Evolutionary conservation across 768 basidiomycete species (phyloP).

Genomic region (Amanita jacksonii): DNA sequence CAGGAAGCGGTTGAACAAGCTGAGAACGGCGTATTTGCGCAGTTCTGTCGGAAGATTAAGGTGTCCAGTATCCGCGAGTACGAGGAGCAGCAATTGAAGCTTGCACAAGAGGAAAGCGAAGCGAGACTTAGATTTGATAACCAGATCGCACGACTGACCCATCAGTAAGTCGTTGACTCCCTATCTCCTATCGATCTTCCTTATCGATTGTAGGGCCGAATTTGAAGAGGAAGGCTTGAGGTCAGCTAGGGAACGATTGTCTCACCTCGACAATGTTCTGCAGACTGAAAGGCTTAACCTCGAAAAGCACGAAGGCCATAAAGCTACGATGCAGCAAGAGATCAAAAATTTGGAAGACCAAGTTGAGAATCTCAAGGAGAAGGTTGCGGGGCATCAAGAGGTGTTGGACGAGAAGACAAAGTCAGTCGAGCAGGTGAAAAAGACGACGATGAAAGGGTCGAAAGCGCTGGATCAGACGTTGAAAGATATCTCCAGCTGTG

Average conservation of each 20-base stretch:
- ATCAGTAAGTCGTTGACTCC: slow-evolving; percentile 50
- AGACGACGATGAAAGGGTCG: slow-evolving; percentile 54
- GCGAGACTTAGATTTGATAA: slow-evolving; percentile 75
- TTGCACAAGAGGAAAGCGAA: slow-evolving; percentile 82
- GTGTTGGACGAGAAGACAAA: slow-evolving; percentile 65
- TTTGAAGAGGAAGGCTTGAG: slow-evolving; percentile 77
- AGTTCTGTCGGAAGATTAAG: slow-evolving; percentile 74
- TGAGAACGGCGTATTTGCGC: slow-evolving; percentile 69
- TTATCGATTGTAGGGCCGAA: slow-evolving; percentile 41
- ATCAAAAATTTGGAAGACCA: slow-evolving; percentile 47
- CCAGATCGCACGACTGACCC: slow-evolving; percentile 76
- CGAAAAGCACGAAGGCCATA: slow-evolving; percentile 42
- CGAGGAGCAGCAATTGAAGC: slow-evolving; percentile 83
- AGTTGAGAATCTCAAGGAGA: slow-evolving; percentile 49
- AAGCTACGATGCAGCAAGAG: slow-evolving; percentile 45
- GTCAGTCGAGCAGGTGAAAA: slow-evolving; percentile 68
- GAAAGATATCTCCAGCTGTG: slow-evolving; percentile 84
- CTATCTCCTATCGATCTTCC: neutral
- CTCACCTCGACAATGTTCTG: slow-evolving; percentile 41
- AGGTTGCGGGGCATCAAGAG: slow-evolving; percentile 51
- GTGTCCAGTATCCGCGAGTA: slow-evolving; percentile 85
- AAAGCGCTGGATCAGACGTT: slow-evolving; percentile 78
- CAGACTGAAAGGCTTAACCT: slow-evolving; percentile 46
- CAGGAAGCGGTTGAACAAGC: slow-evolving; percentile 55
- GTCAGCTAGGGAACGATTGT: slow-evolving; percentile 52